Evolutionary conservation across 805 yeast genomes (phyloP).

Genomic region (Kregervanrija delftensis): DNA sequence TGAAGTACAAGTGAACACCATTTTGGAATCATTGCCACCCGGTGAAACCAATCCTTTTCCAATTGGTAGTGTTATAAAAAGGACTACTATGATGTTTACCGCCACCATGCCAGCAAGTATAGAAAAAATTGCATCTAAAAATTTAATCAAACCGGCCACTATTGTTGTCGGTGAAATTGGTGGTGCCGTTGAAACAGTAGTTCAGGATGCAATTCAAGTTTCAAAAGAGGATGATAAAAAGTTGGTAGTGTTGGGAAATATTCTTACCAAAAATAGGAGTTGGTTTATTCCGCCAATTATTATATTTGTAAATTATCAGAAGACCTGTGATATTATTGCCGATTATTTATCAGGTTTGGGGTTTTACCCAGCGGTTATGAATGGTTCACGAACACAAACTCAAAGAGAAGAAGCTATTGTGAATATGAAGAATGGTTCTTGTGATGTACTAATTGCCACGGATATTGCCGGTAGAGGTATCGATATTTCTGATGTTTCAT

Average conservation of each 20-base stretch:
- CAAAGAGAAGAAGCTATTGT: slow-evolving; percentile 74
- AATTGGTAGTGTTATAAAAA: slow-evolving; percentile 19
- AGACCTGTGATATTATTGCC: slow-evolving; percentile 61
- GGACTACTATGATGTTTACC: slow-evolving; percentile 85
- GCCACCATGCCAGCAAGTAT: slow-evolving; percentile 84
- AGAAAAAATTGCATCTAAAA: slow-evolving; percentile 57
- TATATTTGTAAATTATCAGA: slow-evolving; percentile 73
- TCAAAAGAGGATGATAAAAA: slow-evolving; percentile 38
- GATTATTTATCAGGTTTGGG: slow-evolving; percentile 40
- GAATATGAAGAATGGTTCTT: slow-evolving; percentile 47
- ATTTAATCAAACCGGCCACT: slow-evolving; percentile 53
- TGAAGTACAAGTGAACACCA: slow-evolving; percentile 65
- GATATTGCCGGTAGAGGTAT: slow-evolving; percentile 96
- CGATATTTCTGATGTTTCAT: slow-evolving; percentile 79
- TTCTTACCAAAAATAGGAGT: slow-evolving; percentile 36
- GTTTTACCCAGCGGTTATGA: slow-evolving; percentile 55
- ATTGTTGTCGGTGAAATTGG: slow-evolving; percentile 65
- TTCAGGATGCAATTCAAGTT: slow-evolving; percentile 57
- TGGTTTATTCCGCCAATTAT: slow-evolving; percentile 50
- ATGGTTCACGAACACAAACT: slow-evolving; percentile 82
- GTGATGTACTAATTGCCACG: slow-evolving; percentile 75
- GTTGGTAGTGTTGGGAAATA: slow-evolving; percentile 33
- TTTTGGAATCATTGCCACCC: slow-evolving; percentile 50
- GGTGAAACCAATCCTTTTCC: slow-evolving; percentile 34
- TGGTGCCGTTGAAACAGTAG: slow-evolving; percentile 59